phyloP scores from a whole-genome alignment of 2,329 filamentous ascomycete species.

The Aspergillus floridensis region DNA sequence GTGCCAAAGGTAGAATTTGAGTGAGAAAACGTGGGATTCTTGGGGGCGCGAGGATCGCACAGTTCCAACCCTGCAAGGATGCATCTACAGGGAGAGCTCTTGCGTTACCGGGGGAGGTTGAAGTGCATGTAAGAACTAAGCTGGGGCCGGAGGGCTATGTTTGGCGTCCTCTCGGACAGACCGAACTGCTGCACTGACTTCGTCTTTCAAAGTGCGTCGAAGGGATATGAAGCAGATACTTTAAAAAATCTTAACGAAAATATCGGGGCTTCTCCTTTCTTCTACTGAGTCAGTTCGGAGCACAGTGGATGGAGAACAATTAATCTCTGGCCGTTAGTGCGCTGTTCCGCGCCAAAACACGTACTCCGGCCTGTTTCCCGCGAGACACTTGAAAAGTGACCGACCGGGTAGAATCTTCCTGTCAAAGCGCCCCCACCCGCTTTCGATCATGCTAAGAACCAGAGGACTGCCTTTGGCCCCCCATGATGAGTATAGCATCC shows the following conservation, averaged over 20 bases:
- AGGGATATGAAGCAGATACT: too few species aligned
- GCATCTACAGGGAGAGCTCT: neutral
- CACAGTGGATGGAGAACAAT: neutral
- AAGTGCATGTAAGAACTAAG: neutral
- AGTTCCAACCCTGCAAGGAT: neutral
- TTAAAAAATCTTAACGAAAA: neutral
- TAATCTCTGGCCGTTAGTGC: neutral
- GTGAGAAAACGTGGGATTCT: neutral
- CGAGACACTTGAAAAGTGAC: neutral
- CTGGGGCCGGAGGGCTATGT: neutral
- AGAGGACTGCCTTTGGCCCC: neutral
- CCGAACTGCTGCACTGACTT: neutral
- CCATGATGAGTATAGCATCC: neutral
- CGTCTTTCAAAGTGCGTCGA: too few species aligned
- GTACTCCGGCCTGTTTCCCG: neutral
- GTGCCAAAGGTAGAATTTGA: neutral
- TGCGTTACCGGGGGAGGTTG: neutral
- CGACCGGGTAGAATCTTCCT: neutral
- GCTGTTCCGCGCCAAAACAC: neutral
- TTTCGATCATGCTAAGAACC: neutral
- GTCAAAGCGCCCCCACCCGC: constrained; percentile 4
- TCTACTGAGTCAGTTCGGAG: neutral
- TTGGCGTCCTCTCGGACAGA: neutral
- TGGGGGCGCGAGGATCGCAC: neutral
- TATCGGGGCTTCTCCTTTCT: neutral